phyloP scores from a whole-genome alignment of 1,284 basidiomycete species.

The Ganoderma lingzhi region DNA sequence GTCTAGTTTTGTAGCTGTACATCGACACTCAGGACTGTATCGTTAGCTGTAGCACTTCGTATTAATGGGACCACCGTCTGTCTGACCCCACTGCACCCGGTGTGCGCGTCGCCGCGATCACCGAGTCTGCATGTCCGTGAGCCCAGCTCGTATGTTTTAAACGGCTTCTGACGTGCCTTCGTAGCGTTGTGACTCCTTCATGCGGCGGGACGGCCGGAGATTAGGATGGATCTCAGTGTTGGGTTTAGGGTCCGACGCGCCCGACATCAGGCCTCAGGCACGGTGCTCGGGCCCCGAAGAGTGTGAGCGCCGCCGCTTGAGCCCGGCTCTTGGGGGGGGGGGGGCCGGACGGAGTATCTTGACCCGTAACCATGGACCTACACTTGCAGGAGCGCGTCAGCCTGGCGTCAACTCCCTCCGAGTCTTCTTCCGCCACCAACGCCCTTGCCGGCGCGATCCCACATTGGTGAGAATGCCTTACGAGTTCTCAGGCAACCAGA shows the following conservation, averaged over 20 bases:
- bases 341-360: too few relatives aligned
- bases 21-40: conserved; percentile 27
- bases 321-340: too few relatives aligned
- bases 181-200: background rate
- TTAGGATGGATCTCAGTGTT: background rate
- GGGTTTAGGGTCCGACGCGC: background rate
- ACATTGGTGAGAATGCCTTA: conserved; percentile 2
- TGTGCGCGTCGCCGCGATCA: background rate
- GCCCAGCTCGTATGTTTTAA: conserved; percentile 2
- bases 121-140: background rate
- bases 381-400: background rate
- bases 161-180: background rate
- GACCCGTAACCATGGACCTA: background rate
- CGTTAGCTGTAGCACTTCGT: conserved; percentile 29
- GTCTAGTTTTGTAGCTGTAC: conserved; percentile 15
- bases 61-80: conserved; percentile 13
- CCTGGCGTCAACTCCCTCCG: background rate
- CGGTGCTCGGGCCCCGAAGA: background rate
- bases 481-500: conserved; percentile 13
- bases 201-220: background rate
- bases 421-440: background rate
- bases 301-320: background rate
- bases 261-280: background rate
- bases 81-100: background rate
- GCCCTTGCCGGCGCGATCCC: conserved; percentile 6